These are phyloP conservation scores for Zymoseptoria tritici DNA, from an alignment of 2,329 filamentous ascomycete genomes.

Conservation along the genomic window DNA sequence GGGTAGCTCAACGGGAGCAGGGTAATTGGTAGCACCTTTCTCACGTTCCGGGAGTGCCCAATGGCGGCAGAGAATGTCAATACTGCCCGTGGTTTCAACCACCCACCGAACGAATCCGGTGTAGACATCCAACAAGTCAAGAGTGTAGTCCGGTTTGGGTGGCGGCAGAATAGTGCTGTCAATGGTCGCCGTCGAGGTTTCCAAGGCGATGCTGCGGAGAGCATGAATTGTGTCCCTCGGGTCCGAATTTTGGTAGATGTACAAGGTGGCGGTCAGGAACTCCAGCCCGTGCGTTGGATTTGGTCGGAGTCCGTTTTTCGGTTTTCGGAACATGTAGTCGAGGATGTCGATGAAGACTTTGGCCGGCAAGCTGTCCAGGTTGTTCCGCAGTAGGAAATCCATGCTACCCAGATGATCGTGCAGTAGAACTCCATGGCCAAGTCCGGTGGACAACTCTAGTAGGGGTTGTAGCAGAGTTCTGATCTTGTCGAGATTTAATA, in stretches of 20 bases:
- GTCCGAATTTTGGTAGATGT: neutral
- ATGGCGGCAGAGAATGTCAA: slow-evolving; percentile 22
- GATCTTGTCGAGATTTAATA: slow-evolving; percentile 1
- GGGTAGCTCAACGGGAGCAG: neutral
- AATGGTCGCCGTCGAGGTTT: neutral
- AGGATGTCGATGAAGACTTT: slow-evolving; percentile 6
- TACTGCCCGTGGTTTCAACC: slow-evolving; percentile 5
- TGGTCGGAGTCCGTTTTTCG: neutral
- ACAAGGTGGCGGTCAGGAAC: slow-evolving; percentile 5
- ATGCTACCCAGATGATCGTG: neutral
- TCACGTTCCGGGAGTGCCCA: slow-evolving; percentile 15
- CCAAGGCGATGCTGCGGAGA: neutral
- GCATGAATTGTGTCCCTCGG: slow-evolving; percentile 2
- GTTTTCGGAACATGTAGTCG: slow-evolving; percentile 3
- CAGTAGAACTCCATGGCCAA: neutral
- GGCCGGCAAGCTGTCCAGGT: slow-evolving; percentile 1
- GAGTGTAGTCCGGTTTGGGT: slow-evolving; percentile 5
- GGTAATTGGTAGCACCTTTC: neutral
- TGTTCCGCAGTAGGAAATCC: neutral
- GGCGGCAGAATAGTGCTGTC: neutral
- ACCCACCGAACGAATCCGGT: slow-evolving; percentile 15
- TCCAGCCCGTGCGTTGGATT: slow-evolving; percentile 4
- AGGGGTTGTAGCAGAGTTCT: neutral
- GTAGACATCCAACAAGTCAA: slow-evolving; percentile 10
- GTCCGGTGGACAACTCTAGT: neutral